Evolutionary conservation across 2,329 filamentous ascomycete species (phyloP), one percentile per base, ranked within the genome.

Genomic region (Colletotrichum tamarilloi): DNA sequence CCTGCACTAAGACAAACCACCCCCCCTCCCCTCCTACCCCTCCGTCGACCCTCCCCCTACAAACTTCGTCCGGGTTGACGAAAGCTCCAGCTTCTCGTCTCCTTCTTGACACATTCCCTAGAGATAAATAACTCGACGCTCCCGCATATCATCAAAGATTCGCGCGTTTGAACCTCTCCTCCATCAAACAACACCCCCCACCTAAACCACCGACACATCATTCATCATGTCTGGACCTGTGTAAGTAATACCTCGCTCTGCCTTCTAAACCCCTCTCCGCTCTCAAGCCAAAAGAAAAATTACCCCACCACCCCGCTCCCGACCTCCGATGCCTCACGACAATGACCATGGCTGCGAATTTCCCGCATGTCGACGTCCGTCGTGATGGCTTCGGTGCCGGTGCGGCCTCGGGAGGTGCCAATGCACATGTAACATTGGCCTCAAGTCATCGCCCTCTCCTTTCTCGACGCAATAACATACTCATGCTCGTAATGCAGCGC

Each of bases 141-240:
- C 68, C 72, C 72, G 55, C 72, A 67, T 19, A 35, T n/a, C 49
- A 42, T 42, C 56, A 14, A 26, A 46, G 71, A 65, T 32, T 67
- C 65, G 68, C 68, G 68, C 42, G 72, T 63, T 19, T 46, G 72
- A 75, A 59, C 68, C 49, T 68, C 57, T 72, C 49, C 68, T 53
- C 52, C 55, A 59, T 64, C 66, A 72, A 63, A 70, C 28, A 57
- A 28, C 63, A 56, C 64, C 59, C 70, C 70, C 67, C 53, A 70
- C 28, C 22, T 49, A 35, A 28, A 55, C 57, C 65, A 67, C 32
- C 55, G 68, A 71, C 71, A 57, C 30, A 75, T 58, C 74, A 59
- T 66, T 82, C 84, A 89, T 84, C 84, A 91, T 91, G 89, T 91
- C 89, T 88, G 88, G 89, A 83, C 84, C 91, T 85, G 90, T 91